Base-by-base conservation (phyloP, 306 rosid genomes). In the Elaeagnus macrophylla region DNA sequence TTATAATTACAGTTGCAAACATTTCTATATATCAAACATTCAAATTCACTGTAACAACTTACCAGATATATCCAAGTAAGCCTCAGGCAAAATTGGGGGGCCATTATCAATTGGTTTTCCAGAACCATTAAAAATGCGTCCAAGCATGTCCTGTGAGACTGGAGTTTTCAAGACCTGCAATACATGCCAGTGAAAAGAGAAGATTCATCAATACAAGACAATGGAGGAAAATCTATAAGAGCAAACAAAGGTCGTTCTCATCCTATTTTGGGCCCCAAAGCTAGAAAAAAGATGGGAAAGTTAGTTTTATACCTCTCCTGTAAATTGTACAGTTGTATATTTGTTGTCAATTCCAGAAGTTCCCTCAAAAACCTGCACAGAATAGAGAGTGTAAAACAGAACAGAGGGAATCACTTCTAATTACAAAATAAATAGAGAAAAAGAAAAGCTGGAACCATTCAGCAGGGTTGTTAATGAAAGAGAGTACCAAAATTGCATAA, bases 31-130 rank as follows among this genome's bases (percentile, higher is more conserved):
- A 19, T 17, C 12, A 17, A 16, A 32, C 13, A 39, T 7, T 13
- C 45, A 15, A 37, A 15, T 44, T 52, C 51, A 38, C 59, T 46
- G 52, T 44, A 57, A 43, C 25, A 64, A 59, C 80, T 61, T 52
- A 84, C 99, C 99, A 64, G 99, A 87, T 60, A 93, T 93, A 68
- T 93, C 99, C 79, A 93, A 74, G 83, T 93, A 93, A 32, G 99
- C 99, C 81, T 93, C 99, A 1, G 99, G 99, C 71, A 93, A 83
- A 48, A 93, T 93, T 9, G 99, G 95, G 15, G 99, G 99, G 44
- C 99, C 99, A 48, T 93, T 93, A 67, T 93, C 99, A 64, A 93
- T 93, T 49, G 99, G 99, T 72, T 82, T 93, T 75, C 99, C 99
- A 64, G 99, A 93, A 67, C 99, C 99, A 77, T 93, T 93, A 68